Conservation (phyloP, 257 asterid species). For the Petunia secreta region DNA sequence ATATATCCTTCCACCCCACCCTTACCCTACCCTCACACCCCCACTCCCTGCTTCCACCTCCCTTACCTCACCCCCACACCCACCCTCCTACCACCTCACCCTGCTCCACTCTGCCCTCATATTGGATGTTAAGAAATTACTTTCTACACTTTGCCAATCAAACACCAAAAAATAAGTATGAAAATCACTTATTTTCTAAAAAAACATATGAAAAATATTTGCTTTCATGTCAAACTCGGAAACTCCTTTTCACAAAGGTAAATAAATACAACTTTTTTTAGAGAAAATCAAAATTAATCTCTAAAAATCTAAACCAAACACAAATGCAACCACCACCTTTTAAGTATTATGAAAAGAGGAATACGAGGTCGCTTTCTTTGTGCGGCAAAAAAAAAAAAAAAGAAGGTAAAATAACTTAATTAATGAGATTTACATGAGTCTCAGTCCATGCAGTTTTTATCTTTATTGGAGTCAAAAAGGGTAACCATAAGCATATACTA, state of each 20-base stretch:
- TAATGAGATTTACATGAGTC: not conserved
- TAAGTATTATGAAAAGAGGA: not conserved
- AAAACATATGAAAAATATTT: no score
- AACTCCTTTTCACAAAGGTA: not conserved
- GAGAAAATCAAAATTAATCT: not conserved
- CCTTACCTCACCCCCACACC: no score
- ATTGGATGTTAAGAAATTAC: no score
- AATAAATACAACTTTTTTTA: not conserved
- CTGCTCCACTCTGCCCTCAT: no score
- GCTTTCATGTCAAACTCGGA: no score
- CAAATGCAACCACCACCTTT: not conserved
- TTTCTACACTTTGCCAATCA: no score
- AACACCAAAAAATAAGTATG: no score
- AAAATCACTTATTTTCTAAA: no score
- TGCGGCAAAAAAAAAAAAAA: not conserved
- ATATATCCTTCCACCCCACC: no score
- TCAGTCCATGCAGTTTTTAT: conserved; percentile 13
- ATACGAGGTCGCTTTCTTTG: conserved; percentile 21
- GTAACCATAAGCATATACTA: conserved; percentile 44
- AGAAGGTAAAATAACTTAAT: not conserved
- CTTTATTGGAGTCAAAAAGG: conserved; percentile 53
- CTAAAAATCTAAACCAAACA: not conserved
- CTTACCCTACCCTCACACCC: no score
- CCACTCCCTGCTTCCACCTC: no score
- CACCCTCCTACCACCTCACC: no score